Evolutionary conservation across 805 yeast genomes (phyloP).

Genomic region (Tetrapisispora iriomotensis): DNA sequence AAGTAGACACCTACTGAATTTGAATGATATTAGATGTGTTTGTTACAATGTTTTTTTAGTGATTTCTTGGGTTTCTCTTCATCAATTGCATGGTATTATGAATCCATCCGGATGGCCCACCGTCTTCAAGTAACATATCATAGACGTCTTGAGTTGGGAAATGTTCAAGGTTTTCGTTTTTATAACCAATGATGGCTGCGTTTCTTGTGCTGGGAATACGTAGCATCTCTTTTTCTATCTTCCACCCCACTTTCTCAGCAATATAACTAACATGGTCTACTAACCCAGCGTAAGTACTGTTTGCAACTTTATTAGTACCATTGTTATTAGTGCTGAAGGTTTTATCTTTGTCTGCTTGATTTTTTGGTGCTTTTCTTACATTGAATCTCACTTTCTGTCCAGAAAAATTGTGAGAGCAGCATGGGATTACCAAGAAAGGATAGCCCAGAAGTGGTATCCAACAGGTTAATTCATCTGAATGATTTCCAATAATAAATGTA

Average conservation of each 20-base stretch:
- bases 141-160: constrained; percentile 34
- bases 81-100: constrained; percentile 65
- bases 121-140: constrained; percentile 62
- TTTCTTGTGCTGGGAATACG: constrained; percentile 92
- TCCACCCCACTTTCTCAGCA: constrained; percentile 70
- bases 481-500: constrained; percentile 86
- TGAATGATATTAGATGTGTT: no score
- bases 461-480: constrained; percentile 88
- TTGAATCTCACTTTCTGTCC: constrained; percentile 67
- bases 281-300: constrained; percentile 72
- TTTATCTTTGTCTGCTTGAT: not conserved
- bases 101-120: constrained; percentile 89
- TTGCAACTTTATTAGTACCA: constrained; percentile 13
- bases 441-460: constrained; percentile 87
- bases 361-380: constrained; percentile 24
- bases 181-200: constrained; percentile 73
- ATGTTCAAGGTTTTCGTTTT: constrained; percentile 26
- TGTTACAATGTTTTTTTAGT: no score
- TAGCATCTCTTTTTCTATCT: constrained; percentile 71
- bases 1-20: no score
- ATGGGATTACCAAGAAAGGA: constrained; percentile 88
- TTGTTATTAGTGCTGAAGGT: constrained; percentile 5
- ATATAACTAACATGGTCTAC: constrained; percentile 76
- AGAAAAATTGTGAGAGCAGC: constrained; percentile 81
- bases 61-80: constrained; percentile 63